Evolutionary conservation across 495 filamentous ascomycete species (phyloP).

Genomic region (Hypoxylon rickii): DNA sequence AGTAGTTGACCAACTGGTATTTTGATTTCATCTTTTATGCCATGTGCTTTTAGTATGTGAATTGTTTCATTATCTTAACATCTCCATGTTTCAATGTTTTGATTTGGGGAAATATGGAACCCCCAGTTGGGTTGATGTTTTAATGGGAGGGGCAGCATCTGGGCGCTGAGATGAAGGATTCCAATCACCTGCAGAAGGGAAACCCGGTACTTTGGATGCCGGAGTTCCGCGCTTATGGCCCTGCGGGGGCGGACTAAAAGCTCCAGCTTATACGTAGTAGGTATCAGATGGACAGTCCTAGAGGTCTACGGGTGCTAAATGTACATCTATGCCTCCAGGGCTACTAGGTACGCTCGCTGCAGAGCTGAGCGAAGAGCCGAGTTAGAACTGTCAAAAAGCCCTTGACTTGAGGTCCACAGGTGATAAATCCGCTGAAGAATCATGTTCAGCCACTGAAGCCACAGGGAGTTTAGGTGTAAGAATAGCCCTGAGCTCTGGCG

Average conservation of each 20-base stretch:
- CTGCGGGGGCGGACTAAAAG: slow-evolving; percentile 19
- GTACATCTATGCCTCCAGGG: no score
- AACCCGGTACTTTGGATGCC: slow-evolving; percentile 32
- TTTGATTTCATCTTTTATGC: slow-evolving; percentile 11
- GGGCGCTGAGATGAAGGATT: slow-evolving; percentile 1
- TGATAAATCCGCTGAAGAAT: no score
- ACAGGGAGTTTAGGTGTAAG: background rate
- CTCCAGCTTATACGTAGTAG: background rate
- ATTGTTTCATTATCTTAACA: no score
- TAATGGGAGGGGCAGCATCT: slow-evolving; percentile 17
- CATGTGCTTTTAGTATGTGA: no score
- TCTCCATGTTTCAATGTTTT: no score
- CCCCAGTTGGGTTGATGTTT: slow-evolving; percentile 14
- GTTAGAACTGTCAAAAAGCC: no score
- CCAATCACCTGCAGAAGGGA: slow-evolving; percentile 28
- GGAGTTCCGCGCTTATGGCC: slow-evolving; percentile 26
- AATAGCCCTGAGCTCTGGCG: background rate
- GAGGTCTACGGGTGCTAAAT: no score
- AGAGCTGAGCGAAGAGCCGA: no score
- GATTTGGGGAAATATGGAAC: slow-evolving; percentile 15
- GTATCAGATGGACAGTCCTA: background rate
- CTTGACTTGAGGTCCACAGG: no score
- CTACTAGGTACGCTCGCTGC: no score
- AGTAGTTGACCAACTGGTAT: slow-evolving; percentile 5
- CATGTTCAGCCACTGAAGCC: slow-evolving; percentile 26